Evolutionary conservation across 2,329 filamentous ascomycete species (phyloP).

Genomic region (Pestalotiopsis sp.): DNA sequence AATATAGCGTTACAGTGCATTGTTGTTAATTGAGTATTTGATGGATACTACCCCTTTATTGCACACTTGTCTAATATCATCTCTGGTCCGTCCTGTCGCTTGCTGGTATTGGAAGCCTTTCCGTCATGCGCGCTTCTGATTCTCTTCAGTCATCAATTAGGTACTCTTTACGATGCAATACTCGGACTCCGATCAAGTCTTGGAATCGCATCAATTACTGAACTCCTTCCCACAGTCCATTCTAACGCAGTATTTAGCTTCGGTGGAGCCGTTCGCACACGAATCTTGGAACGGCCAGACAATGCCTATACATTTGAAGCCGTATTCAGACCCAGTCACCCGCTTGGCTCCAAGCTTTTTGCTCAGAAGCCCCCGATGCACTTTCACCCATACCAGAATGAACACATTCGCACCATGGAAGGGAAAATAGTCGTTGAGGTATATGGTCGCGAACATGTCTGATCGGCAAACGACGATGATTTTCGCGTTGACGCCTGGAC

Average conservation of each 20-base stretch:
- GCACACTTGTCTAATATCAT: too few relatives aligned
- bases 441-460: conserved; percentile 12
- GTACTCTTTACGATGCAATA: too few relatives aligned
- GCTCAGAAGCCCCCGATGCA: conserved; percentile 18
- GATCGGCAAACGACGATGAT: neutral
- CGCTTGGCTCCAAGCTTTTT: neutral
- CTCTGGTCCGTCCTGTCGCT: too few relatives aligned
- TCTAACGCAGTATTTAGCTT: conserved; percentile 10
- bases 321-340: conserved; percentile 11
- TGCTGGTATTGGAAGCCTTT: too few relatives aligned
- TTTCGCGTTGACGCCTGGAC: conserved; percentile 5
- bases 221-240: too few relatives aligned
- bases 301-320: conserved; percentile 16
- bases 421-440: conserved; percentile 16
- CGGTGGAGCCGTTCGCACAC: conserved; percentile 12
- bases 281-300: conserved; percentile 4
- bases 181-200: too few relatives aligned
- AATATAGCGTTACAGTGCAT: too few relatives aligned
- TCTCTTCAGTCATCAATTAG: too few relatives aligned
- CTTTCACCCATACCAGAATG: conserved; percentile 19
- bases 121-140: too few relatives aligned
- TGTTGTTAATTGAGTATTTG: too few relatives aligned
- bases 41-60: too few relatives aligned
- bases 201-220: too few relatives aligned
- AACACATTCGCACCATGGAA: conserved; percentile 15